A percentile compares a stretch with the other conserved stretches of the same genome.
Conservation (phyloP, 2,329 filamentous ascomycete genomes). For the Fusarium continuum region DNA sequence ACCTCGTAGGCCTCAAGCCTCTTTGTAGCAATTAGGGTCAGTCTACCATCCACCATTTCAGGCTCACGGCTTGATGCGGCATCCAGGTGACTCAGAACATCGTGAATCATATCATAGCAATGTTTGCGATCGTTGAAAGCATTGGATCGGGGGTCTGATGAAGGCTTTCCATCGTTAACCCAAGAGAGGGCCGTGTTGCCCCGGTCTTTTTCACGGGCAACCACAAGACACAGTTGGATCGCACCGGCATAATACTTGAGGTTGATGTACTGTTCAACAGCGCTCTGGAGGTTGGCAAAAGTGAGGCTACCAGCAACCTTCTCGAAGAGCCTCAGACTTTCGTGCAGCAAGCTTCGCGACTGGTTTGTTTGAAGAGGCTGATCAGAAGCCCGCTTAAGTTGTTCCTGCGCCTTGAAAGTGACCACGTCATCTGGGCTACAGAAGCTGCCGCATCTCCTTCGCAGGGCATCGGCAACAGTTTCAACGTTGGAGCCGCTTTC, state of each 20-base stretch:
- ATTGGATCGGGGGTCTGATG: constrained; percentile 72
- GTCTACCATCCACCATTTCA: constrained; percentile 79
- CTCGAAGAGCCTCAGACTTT: constrained; percentile 88
- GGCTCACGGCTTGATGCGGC: constrained; percentile 72
- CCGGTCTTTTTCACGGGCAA: constrained; percentile 85
- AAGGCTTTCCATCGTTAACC: constrained; percentile 83
- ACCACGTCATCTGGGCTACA: constrained; percentile 97
- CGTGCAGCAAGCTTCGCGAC: constrained; percentile 82
- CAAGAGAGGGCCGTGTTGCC: constrained; percentile 86
- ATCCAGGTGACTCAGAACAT: constrained; percentile 82
- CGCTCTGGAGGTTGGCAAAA: constrained; percentile 79
- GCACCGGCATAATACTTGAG: constrained; percentile 94
- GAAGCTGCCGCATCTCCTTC: constrained; percentile 93
- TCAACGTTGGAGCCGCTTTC: constrained; percentile 97
- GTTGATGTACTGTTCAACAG: constrained; percentile 79
- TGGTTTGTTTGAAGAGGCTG: constrained; percentile 77
- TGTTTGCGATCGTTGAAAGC: constrained; percentile 76
- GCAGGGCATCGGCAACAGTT: constrained; percentile 93
- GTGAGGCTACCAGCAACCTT: constrained; percentile 86
- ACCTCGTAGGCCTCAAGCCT: constrained; percentile 89
- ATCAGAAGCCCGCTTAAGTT: constrained; percentile 87
- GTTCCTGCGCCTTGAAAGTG: constrained; percentile 98
- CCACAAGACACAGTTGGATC: constrained; percentile 84
- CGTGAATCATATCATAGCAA: constrained; percentile 89
- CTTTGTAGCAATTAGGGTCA: constrained; percentile 79